Percentiles rank a stretch among this genome's conserved stretches.
phyloP scores from a whole-genome alignment of 805 yeast species.

The Barnettozyma sp. region DNA sequence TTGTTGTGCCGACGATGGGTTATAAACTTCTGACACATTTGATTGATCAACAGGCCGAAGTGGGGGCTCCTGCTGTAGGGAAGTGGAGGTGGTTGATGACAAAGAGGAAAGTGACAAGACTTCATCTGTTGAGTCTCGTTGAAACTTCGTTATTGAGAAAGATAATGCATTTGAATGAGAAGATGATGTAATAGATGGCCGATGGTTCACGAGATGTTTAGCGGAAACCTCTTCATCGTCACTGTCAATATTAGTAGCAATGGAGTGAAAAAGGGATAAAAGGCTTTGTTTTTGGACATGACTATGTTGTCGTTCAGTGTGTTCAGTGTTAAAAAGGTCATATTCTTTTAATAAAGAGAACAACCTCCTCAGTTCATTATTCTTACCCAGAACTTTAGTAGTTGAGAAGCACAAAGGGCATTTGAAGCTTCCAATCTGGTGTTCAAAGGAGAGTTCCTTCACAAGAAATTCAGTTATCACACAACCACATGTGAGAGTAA shows the following conservation, averaged over 20 bases:
- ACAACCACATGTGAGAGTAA: slow-evolving; percentile 36
- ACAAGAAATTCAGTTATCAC: slow-evolving; percentile 30
- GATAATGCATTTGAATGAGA: slow-evolving; percentile 2
- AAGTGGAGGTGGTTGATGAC: not conserved
- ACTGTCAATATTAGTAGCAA: slow-evolving; percentile 21
- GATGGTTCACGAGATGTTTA: not conserved
- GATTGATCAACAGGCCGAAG: too few species aligned
- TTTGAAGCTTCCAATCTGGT: slow-evolving; percentile 11
- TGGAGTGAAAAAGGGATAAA: slow-evolving; percentile 28
- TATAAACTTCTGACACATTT: too few species aligned
- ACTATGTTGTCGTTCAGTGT: not conserved
- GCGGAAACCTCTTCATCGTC: slow-evolving; percentile 10
- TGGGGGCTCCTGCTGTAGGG: not conserved
- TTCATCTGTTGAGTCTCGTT: not conserved
- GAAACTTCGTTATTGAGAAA: not conserved
- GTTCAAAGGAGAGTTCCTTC: slow-evolving; percentile 11
- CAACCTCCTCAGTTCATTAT: slow-evolving; percentile 15
- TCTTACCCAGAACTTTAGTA: slow-evolving; percentile 5
- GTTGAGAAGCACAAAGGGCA: slow-evolving; percentile 19
- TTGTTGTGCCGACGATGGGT: too few species aligned
- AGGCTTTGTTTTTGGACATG: slow-evolving; percentile 23
- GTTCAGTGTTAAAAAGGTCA: slow-evolving; percentile 1
- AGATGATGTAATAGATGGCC: slow-evolving; percentile 4
- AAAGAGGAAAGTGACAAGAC: not conserved
- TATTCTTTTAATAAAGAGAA: slow-evolving; percentile 8